Percentiles rank a stretch among this genome's conserved stretches.
phyloP scores from a whole-genome alignment of 345 rosid genomes.

The Linum usitatissimum region DNA sequence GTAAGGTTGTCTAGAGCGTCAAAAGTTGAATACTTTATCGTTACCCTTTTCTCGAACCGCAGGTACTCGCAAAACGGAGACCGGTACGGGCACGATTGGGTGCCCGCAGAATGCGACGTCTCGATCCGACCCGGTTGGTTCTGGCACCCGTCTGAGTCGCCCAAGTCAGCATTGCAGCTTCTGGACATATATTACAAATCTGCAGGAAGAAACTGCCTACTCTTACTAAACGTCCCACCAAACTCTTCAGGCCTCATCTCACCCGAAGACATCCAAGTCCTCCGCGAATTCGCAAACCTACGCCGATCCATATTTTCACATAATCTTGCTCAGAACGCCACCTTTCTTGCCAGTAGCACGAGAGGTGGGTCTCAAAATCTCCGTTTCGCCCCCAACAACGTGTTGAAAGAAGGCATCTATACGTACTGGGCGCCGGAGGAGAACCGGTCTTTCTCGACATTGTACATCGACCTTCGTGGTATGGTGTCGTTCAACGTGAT shows the following conservation, averaged over 20 bases:
- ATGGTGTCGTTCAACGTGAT: constrained; percentile 55
- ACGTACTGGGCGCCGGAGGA: constrained; percentile 84
- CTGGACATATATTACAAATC: constrained; percentile 66
- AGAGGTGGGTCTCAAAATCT: constrained; percentile 30
- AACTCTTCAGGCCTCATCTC: constrained; percentile 79
- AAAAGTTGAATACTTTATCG: too few species aligned
- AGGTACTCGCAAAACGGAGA: constrained; percentile 63
- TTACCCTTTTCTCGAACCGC: background rate
- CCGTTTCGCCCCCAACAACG: constrained; percentile 36
- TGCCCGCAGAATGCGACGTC: constrained; percentile 87
- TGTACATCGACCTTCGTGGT: constrained; percentile 39
- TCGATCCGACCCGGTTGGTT: constrained; percentile 91
- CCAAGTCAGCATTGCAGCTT: constrained; percentile 60
- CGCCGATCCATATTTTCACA: constrained; percentile 45
- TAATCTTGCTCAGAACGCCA: constrained; percentile 42
- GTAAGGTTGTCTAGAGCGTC: too few species aligned
- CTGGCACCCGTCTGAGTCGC: constrained; percentile 79
- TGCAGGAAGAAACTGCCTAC: constrained; percentile 62
- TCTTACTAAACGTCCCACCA: constrained; percentile 78
- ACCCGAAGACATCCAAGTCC: constrained; percentile 53
- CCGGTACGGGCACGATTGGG: constrained; percentile 62
- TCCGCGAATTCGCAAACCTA: constrained; percentile 46
- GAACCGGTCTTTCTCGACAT: constrained; percentile 25
- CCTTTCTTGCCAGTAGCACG: constrained; percentile 41
- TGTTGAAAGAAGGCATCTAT: constrained; percentile 45